Conservation (phyloP, 768 basidiomycete genomes). For the Phylloporus arenicola region DNA sequence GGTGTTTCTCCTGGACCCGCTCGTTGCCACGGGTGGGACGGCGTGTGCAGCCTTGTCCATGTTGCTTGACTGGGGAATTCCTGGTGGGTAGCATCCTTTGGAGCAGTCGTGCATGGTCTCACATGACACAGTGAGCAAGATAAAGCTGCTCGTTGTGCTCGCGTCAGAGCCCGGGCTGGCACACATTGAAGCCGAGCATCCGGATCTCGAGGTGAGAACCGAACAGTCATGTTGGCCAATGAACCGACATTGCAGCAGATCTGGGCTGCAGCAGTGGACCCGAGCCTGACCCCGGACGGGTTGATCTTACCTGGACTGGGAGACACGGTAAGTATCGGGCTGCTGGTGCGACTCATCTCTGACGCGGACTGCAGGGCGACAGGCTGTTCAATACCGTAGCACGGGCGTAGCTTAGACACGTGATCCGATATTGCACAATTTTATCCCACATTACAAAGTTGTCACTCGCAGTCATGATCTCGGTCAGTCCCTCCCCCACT, state of each 20-base stretch:
- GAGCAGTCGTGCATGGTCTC: background rate
- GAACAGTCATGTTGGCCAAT: background rate
- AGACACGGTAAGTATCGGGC: constrained; percentile 60
- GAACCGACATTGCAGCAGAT: constrained; percentile 45
- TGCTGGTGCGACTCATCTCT: background rate
- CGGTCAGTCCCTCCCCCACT: constrained; percentile 23
- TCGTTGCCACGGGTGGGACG: constrained; percentile 93
- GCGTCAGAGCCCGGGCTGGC: constrained; percentile 71
- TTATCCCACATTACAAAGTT: no score
- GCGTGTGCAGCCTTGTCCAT: constrained; percentile 83
- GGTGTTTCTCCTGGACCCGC: constrained; percentile 85
- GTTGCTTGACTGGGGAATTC: constrained; percentile 80
- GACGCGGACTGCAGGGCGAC: constrained; percentile 55
- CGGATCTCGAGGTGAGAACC: constrained; percentile 66
- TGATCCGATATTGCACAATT: constrained; percentile 31
- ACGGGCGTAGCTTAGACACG: constrained; percentile 30
- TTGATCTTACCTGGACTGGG: constrained; percentile 88
- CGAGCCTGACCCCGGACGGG: constrained; percentile 64
- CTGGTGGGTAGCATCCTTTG: constrained; percentile 38
- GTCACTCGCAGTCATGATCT: background rate
- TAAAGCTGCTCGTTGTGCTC: constrained; percentile 80
- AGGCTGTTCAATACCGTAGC: constrained; percentile 78
- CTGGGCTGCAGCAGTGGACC: constrained; percentile 81
- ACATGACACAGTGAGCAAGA: constrained; percentile 46
- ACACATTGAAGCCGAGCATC: constrained; percentile 59